Base-by-base conservation (phyloP, 1,284 basidiomycete species). In the Rhodotorula sp. region DNA sequence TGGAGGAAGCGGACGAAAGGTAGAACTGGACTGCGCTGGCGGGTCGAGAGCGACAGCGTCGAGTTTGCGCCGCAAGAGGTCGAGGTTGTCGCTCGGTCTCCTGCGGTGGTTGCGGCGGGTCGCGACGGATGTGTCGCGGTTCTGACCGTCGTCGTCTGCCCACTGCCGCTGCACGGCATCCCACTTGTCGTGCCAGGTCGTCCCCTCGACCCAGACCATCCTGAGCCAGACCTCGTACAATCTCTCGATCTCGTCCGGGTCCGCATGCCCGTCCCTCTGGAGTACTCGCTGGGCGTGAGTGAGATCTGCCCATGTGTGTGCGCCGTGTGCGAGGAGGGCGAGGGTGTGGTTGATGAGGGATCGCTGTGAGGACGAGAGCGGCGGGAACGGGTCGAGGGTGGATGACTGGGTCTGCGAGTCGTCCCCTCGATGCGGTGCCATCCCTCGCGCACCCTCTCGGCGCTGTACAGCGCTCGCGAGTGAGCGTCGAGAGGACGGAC, bases 121-220 rank as follows among this genome's bases (percentile, higher is more conserved):
- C 27, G 55, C 27, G 17, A 20, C 51, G 27, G 22, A 32, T 39
- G 13, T 27, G 10, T 24, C 39, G 10, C 20, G 9, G 30, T 22
- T 17, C 17, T 29, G 46, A 9, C 34, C 39, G 20, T 20, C 34
- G 39, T 22, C 15, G 29, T 34, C 22, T 24, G 13, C 54, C 34
- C 6, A 7, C 15, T 46, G 46, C 8, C 20, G 34, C 32, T 64
- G 59, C 2, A 61, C 70, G 30, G 24, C 22, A 8, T n/a, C n/a
- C 73, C 73, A 74, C 55, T 74, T 74, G n/a, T 70, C 66, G 17
- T 54, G 49, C 73, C 73, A 74, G 30, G 66, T 67, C 22, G 30
- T 22, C 11, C 73, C 73, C 17, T 54, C 34, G 44, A 68, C 63
- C 44, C 61, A 65, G 24, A 62, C 65, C 9, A 72, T 61, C 39